These are phyloP conservation scores for Nannochloropsis salina DNA, from an alignment of 108 stramenopile genomes.

Conservation along the genomic window DNA sequence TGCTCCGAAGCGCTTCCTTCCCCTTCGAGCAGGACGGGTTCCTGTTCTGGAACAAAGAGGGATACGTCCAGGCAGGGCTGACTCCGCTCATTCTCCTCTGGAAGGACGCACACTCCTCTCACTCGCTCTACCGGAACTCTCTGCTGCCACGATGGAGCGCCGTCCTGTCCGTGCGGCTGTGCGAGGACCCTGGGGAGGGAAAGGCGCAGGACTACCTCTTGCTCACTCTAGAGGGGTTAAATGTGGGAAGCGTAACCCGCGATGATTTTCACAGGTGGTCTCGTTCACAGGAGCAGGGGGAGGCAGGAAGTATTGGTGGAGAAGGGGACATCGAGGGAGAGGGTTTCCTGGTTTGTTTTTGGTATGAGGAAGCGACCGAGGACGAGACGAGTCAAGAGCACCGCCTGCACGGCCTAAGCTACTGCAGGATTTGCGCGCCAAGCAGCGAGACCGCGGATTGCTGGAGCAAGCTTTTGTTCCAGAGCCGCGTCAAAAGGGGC, in stretches of 20 bases:
- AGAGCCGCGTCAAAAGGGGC: not conserved
- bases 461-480: conserved; percentile 15
- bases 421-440: not conserved
- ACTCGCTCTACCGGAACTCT: not conserved
- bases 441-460: not conserved
- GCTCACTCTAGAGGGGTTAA: not conserved
- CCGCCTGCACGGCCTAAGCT: not conserved
- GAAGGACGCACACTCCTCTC: not conserved
- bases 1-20: not conserved
- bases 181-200: not conserved
- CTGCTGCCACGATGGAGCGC: not conserved
- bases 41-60: conserved; percentile 11
- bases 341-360: not conserved
- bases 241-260: not conserved
- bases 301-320: not conserved
- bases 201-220: not conserved
- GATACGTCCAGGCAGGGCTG: not conserved
- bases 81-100: conserved; percentile 11
- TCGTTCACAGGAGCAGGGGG: not conserved
- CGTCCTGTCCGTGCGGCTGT: not conserved
- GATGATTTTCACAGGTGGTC: not conserved
- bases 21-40: not conserved
- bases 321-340: not conserved
- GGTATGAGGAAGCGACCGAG: not conserved
- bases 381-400: not conserved